phyloP scores from a whole-genome alignment of 805 yeast species.

The Kluyveromyces siamensis region DNA sequence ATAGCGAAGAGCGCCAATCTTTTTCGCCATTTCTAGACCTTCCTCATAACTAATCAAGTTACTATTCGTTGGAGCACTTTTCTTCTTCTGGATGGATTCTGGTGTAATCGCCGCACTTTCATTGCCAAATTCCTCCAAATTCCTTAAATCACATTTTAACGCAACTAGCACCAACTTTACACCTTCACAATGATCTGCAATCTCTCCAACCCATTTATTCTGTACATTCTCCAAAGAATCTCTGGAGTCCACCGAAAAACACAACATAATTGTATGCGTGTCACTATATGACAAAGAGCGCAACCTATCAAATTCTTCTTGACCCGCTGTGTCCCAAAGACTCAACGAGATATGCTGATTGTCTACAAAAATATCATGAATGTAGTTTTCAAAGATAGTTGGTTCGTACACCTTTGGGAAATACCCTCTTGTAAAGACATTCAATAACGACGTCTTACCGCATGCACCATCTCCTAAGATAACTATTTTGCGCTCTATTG shows the following conservation, averaged over 20 bases:
- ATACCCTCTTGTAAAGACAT: slow-evolving; percentile 94
- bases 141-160: slow-evolving; percentile 85
- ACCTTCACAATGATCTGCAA: slow-evolving; percentile 94
- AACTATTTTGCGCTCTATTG: slow-evolving; percentile 84
- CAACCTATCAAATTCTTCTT: slow-evolving; percentile 92
- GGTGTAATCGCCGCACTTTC: slow-evolving; percentile 34
- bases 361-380: slow-evolving; percentile 93
- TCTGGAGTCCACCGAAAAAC: slow-evolving; percentile 88
- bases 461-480: slow-evolving; percentile 98
- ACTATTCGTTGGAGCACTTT: slow-evolving; percentile 32
- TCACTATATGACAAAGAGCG: slow-evolving; percentile 89
- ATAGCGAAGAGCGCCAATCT: slow-evolving; percentile 88
- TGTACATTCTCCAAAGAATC: slow-evolving; percentile 94
- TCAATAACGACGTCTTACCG: slow-evolving; percentile 90
- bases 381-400: slow-evolving; percentile 94
- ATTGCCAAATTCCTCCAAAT: slow-evolving; percentile 23
- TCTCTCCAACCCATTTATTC: slow-evolving; percentile 94
- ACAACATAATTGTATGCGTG: slow-evolving; percentile 93
- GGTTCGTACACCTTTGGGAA: slow-evolving; percentile 98
- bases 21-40: slow-evolving; percentile 86
- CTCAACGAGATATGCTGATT: slow-evolving; percentile 88
- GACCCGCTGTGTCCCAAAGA: slow-evolving; percentile 98
- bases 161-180: slow-evolving; percentile 92
- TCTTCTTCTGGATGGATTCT: slow-evolving; percentile 10
- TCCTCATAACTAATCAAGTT: slow-evolving; percentile 80